phyloP scores from a whole-genome alignment of 1,284 basidiomycete species.

The Xerocomus cyaneibrunnescens region DNA sequence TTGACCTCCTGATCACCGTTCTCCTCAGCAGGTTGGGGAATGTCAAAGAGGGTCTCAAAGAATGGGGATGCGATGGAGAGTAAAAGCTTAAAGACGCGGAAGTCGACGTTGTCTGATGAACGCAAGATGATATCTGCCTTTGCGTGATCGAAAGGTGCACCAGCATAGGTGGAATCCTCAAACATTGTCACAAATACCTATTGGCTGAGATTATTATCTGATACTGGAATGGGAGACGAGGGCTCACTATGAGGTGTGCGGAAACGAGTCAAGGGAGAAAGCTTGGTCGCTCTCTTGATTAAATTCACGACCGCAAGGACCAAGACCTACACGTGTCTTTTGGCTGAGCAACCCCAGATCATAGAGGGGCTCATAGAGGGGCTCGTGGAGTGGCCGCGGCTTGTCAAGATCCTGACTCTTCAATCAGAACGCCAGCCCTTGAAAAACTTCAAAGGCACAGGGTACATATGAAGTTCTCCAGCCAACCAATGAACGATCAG shows the following conservation, averaged over 20 bases:
- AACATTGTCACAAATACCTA: slow-evolving; percentile 1
- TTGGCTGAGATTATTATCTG: background rate
- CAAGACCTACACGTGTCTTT: background rate
- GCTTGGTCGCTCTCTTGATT: background rate
- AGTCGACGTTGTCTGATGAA: slow-evolving; percentile 40
- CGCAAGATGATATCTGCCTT: slow-evolving; percentile 32
- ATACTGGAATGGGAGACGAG: background rate
- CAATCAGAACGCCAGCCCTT: background rate
- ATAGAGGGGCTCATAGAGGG: background rate
- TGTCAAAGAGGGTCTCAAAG: background rate
- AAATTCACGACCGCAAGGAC: background rate
- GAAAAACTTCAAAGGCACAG: background rate
- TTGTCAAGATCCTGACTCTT: background rate
- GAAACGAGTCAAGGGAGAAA: background rate
- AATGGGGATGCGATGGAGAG: slow-evolving; percentile 13
- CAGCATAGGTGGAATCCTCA: background rate
- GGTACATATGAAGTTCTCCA: background rate
- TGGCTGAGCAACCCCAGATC: background rate
- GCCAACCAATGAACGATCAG: background rate
- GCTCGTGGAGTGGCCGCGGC: background rate
- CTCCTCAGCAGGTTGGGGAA: slow-evolving; percentile 10
- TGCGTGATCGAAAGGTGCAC: slow-evolving; percentile 23
- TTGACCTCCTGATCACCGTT: background rate
- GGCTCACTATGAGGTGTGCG: background rate
- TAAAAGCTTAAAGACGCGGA: slow-evolving; percentile 16